These are phyloP conservation scores for Monsonia emarginata DNA, from an alignment of 441 rosid species.

Conservation along the genomic window DNA sequence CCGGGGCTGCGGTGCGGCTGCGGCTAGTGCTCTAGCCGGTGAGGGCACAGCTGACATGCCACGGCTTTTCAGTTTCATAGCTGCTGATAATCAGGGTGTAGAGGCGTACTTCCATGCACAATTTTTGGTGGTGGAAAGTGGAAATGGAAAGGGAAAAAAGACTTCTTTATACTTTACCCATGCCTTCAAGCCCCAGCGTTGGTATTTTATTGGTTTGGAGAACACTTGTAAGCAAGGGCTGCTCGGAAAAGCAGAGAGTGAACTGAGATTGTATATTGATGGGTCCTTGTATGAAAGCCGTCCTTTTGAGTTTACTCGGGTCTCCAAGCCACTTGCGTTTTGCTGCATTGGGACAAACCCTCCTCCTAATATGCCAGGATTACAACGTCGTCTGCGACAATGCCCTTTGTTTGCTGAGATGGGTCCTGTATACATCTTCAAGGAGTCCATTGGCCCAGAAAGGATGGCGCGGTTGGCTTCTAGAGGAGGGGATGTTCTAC, in stretches of 20 bases:
- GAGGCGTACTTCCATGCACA: conserved; percentile 99
- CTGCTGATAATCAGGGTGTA: conserved; percentile 93
- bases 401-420: conserved; percentile 99
- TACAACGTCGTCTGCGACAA: conserved; percentile 95
- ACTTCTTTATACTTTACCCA: conserved; percentile 93
- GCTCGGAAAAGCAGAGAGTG: conserved; percentile 87
- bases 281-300: conserved; percentile 91
- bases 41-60: conserved; percentile 99
- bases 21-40: conserved; percentile 99
- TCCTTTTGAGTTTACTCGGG: conserved; percentile 90
- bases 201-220: conserved; percentile 96
- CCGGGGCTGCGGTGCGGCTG: no score
- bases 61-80: conserved; percentile 87
- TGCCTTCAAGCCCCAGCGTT: conserved; percentile 98
- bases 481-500: conserved; percentile 91
- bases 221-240: conserved; percentile 78
- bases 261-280: conserved; percentile 80
- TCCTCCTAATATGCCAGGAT: conserved; percentile 96
- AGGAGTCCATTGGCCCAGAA: conserved; percentile 90
- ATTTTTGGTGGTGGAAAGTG: conserved; percentile 94
- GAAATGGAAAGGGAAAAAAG: conserved; percentile 89
- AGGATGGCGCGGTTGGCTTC: conserved; percentile 80
- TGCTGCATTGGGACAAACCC: conserved; percentile 99
- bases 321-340: conserved; percentile 89
- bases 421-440: conserved; percentile 94